phyloP scores from a whole-genome alignment of 352 stramenopile species.

The Saprolegnia parasitica region DNA sequence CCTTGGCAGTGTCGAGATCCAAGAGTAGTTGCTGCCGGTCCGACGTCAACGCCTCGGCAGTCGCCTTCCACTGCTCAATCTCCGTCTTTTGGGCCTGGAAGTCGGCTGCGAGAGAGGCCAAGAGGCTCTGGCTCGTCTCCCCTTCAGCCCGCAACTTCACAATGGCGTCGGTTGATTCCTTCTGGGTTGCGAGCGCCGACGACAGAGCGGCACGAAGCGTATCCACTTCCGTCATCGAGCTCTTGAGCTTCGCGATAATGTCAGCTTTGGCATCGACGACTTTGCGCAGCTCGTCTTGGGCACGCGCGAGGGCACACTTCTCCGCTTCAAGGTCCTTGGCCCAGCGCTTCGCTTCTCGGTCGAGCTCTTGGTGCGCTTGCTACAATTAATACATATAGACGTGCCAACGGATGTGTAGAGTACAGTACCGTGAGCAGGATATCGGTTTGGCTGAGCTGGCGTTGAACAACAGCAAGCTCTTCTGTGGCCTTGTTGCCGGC shows the following conservation, averaged over 20 bases:
- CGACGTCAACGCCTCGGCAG: slow-evolving; percentile 1
- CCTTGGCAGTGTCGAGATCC: slow-evolving; percentile 14
- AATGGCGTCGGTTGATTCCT: background rate
- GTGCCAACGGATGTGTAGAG: background rate
- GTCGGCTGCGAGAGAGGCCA: slow-evolving; percentile 11
- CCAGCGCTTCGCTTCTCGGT: slow-evolving; percentile 6
- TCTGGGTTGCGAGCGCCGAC: background rate
- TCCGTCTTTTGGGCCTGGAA: slow-evolving; percentile 16
- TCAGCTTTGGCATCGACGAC: slow-evolving; percentile 5
- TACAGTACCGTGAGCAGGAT: slow-evolving; percentile 16
- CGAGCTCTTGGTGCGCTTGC: slow-evolving; percentile 15
- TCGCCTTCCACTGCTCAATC: background rate
- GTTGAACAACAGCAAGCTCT: background rate
- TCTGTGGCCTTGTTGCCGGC: background rate
- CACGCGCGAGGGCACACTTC: slow-evolving; percentile 14
- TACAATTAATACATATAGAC: background rate
- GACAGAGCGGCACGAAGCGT: slow-evolving; percentile 1
- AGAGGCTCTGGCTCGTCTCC: slow-evolving; percentile 7
- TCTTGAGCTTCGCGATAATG: slow-evolving; percentile 15
- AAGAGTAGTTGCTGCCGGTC: slow-evolving; percentile 7
- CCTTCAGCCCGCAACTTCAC: slow-evolving; percentile 10
- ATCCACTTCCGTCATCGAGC: slow-evolving; percentile 12
- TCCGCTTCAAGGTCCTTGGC: slow-evolving; percentile 19
- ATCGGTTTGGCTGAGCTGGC: background rate
- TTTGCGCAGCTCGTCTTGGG: slow-evolving; percentile 17